Base-by-base conservation (phyloP, 768 basidiomycete species). In the Pholiota conissans region DNA sequence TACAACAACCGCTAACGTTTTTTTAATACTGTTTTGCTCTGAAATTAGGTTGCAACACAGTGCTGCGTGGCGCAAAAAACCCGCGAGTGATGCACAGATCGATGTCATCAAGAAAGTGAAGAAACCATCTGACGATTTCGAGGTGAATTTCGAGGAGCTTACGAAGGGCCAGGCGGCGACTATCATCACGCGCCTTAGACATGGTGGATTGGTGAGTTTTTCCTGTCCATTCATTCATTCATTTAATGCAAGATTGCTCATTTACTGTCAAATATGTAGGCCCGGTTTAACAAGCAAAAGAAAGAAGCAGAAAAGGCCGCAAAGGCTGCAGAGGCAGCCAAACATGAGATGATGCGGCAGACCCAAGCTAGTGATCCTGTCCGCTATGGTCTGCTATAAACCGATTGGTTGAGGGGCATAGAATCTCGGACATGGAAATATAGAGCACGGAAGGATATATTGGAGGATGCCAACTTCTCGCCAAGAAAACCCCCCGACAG, bases 111-210 rank as follows among this genome's bases (percentile, higher is more conserved):
- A 18, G 18, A 54, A 54, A 16, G n/a, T 13, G 3, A 18, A 30
- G 24, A 45, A 29, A 18, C 10, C 52, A 20, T 22, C 22, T 16
- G 2, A 10, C 7, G 52, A 22, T 2, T 6, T 51, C 4, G 9
- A 3, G 11, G 14, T 10, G n/a, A 2, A 69, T 42, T 67, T 84
- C 4, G 69, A 64, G 45, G 71, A 57, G 0, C 65, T 95, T 63
- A 92, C 84, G 1, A 93, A 91, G 69, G 93, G 93, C 2, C 80
- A 90, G 61, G 91, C 91, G 27, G 88, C 87, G 0, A 85, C 86
- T 61, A 85, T 93, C 45, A 89, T 95, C 59, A 85, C 85, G 22
- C 85, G 91, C 8, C 58, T 91, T 55, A 88, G 84, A 67, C 87
- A 93, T 64, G 92, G 91, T 24, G 89, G 89, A 30, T 76, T 82